These are phyloP conservation scores for Microstroma glucosiphilum DNA, from an alignment of 1,284 basidiomycete species.

Conservation along the genomic window DNA sequence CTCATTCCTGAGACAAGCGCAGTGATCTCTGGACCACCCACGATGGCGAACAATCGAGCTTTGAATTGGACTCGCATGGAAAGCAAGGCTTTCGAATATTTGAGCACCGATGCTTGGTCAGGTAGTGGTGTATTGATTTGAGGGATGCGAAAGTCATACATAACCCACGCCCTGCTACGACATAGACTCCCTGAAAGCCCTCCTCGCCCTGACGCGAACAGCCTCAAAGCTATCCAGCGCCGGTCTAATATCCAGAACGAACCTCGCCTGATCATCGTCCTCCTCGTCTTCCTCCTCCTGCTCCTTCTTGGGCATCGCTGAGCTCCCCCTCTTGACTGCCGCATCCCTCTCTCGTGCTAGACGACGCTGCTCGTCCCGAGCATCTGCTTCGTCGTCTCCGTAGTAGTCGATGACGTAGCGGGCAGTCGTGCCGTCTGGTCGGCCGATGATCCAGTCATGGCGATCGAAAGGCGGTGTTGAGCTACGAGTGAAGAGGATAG, in stretches of 20 bases:
- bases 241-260: slow-evolving; percentile 41
- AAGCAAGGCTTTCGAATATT: no score
- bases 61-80: no score
- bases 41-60: no score
- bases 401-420: slow-evolving; percentile 51
- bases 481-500: slow-evolving; percentile 53
- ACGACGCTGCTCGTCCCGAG: background rate
- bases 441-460: slow-evolving; percentile 93
- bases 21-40: no score
- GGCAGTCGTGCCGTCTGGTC: slow-evolving; percentile 52
- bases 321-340: slow-evolving; percentile 7
- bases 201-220: slow-evolving; percentile 25
- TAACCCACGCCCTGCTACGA: no score
- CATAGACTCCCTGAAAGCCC: slow-evolving; percentile 30
- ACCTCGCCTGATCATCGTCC: slow-evolving; percentile 12
- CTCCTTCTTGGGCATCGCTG: slow-evolving; percentile 34
- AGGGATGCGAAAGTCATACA: no score
- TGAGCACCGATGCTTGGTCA: no score
- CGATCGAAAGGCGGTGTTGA: slow-evolving; percentile 89
- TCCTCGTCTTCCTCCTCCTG: slow-evolving; percentile 16
- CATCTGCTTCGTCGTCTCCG: slow-evolving; percentile 6
- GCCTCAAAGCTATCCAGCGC: slow-evolving; percentile 37
- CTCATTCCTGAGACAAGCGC: no score
- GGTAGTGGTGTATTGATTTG: no score
- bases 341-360: background rate